A percentile compares a stretch with the other conserved stretches of the same genome.
Conservation (phyloP, 2,329 filamentous ascomycete genomes). For the Trichophyton mentagrophytes region DNA sequence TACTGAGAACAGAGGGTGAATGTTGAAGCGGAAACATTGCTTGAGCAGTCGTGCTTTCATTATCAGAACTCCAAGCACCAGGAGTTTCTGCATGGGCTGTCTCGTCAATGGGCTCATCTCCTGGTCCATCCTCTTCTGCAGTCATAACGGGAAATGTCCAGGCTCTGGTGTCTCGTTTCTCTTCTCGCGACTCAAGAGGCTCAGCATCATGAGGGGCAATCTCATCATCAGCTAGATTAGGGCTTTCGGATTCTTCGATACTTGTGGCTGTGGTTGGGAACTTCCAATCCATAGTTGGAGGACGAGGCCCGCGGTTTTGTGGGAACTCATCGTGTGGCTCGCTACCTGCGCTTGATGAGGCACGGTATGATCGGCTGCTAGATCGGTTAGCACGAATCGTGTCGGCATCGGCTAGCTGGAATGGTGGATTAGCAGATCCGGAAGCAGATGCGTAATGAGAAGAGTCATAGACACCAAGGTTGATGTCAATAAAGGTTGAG, state of each 20-base stretch:
- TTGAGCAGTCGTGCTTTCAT: conserved; percentile 3
- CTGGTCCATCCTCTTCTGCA: conserved; percentile 12
- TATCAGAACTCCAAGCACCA: background rate
- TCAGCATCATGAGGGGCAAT: conserved; percentile 7
- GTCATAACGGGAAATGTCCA: conserved; percentile 43
- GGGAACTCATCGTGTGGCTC: conserved; percentile 20
- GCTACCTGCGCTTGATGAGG: conserved; percentile 23
- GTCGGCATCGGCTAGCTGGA: conserved; percentile 40
- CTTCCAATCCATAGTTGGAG: conserved; percentile 37
- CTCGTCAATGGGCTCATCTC: conserved; percentile 7
- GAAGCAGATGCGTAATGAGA: conserved; percentile 41
- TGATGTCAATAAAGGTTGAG: conserved; percentile 42
- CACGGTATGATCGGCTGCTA: conserved; percentile 33
- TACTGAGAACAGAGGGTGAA: conserved; percentile 2
- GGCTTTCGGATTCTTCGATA: conserved; percentile 5
- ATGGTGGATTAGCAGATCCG: conserved; percentile 37
- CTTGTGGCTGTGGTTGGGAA: conserved; percentile 22
- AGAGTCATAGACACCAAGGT: conserved; percentile 42
- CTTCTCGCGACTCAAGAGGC: conserved; percentile 9
- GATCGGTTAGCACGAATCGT: conserved; percentile 45
- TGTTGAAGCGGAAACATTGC: conserved; percentile 8
- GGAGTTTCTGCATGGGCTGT: background rate
- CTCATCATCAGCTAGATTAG: background rate
- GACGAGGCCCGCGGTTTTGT: conserved; percentile 27
- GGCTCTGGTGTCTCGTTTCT: conserved; percentile 35